These are phyloP conservation scores for Botrytis pseudocinerea DNA, from an alignment of 2,329 filamentous ascomycete species.

Conservation along the genomic window DNA sequence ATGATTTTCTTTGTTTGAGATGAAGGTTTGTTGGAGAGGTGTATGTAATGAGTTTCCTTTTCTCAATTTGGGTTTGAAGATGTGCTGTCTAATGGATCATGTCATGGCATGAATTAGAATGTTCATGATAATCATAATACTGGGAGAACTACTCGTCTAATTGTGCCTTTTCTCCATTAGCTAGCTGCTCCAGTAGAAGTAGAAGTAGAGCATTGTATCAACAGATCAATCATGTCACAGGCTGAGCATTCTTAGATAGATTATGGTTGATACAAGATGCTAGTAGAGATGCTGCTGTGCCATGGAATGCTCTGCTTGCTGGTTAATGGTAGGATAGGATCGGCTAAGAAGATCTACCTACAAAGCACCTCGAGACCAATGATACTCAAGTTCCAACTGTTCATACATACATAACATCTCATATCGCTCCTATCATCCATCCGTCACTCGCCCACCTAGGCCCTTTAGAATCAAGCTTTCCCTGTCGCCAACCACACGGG, in stretches of 20 bases:
- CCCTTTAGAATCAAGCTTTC: neutral
- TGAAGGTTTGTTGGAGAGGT: neutral
- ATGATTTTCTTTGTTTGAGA: slow-evolving; percentile 11
- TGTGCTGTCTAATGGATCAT: neutral
- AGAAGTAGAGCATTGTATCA: neutral
- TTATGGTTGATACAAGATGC: neutral
- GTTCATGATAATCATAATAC: neutral
- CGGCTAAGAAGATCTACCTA: neutral
- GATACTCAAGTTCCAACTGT: neutral
- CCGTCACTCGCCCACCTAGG: neutral
- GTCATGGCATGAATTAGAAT: neutral
- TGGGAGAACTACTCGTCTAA: neutral
- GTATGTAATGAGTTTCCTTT: neutral
- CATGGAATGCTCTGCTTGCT: neutral
- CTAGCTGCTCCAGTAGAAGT: neutral
- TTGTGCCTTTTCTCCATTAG: neutral
- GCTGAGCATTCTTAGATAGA: neutral
- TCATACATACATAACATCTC: neutral
- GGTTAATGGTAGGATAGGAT: neutral
- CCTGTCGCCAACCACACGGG: neutral
- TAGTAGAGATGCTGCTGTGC: neutral
- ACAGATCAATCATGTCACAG: neutral
- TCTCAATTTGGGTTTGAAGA: neutral
- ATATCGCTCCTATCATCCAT: neutral
- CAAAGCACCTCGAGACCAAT: neutral